These are phyloP conservation scores for Fusarium verrucosum DNA, from an alignment of 2,329 filamentous ascomycete genomes.

Conservation along the genomic window DNA sequence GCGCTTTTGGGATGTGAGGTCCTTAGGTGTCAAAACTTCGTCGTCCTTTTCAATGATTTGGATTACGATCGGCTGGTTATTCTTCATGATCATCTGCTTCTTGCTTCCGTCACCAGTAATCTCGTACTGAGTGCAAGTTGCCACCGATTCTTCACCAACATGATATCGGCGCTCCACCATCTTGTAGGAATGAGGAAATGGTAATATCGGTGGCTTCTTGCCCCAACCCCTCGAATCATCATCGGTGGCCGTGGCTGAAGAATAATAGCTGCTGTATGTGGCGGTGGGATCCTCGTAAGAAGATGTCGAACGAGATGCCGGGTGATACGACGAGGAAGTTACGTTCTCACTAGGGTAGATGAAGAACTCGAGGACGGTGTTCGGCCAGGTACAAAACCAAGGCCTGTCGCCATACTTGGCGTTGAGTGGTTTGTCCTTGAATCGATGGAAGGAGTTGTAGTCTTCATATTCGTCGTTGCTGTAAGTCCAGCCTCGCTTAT, in stretches of 20 bases:
- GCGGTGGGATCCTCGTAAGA: conserved; percentile 1
- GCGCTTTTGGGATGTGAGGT: background rate
- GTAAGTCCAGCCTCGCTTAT: conserved; percentile 43
- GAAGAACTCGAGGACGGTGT: conserved; percentile 64
- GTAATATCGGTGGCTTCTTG: conserved; percentile 51
- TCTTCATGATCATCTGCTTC: background rate
- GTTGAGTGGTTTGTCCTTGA: conserved; percentile 34
- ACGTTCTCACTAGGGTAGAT: conserved; percentile 65
- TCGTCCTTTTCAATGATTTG: conserved; percentile 53
- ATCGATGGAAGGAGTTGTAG: conserved; percentile 31
- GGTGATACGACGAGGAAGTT: conserved; percentile 44
- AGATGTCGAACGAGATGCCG: conserved; percentile 7
- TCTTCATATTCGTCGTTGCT: conserved; percentile 24
- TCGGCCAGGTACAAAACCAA: conserved; percentile 69
- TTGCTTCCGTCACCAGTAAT: conserved; percentile 52
- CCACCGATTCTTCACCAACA: conserved; percentile 45
- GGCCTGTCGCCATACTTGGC: conserved; percentile 60
- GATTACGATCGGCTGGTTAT: conserved; percentile 55
- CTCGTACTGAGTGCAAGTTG: conserved; percentile 60
- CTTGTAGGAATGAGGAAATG: conserved; percentile 65
- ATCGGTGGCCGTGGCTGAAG: background rate
- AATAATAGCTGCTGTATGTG: conserved; percentile 15
- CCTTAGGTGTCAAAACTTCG: background rate
- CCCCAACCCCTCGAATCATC: background rate
- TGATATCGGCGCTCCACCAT: conserved; percentile 62